phyloP scores from a whole-genome alignment of 2,329 filamentous ascomycete genomes.

The Penicillium sp. region DNA sequence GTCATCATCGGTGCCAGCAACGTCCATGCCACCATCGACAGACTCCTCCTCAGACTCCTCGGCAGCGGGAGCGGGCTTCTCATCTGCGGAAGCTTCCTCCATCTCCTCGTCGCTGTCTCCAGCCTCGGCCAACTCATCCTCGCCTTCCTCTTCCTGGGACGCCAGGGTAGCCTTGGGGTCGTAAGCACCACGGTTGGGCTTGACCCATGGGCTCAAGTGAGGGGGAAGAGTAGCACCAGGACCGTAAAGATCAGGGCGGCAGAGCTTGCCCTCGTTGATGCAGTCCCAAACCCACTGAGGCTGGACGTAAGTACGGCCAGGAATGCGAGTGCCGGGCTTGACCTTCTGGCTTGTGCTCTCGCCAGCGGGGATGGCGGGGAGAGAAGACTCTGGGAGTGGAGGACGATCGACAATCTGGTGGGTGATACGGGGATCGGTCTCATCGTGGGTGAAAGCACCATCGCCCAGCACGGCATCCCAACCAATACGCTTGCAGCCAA shows the following conservation, averaged over 20 bases:
- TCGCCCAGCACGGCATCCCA: slow-evolving; percentile 92
- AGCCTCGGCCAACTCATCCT: slow-evolving; percentile 70
- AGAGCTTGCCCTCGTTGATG: slow-evolving; percentile 85
- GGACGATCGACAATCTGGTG: slow-evolving; percentile 96
- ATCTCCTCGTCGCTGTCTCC: slow-evolving; percentile 46
- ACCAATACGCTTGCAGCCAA: slow-evolving; percentile 92
- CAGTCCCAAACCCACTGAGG: slow-evolving; percentile 99
- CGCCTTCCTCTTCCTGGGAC: slow-evolving; percentile 83
- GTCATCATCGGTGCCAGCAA: slow-evolving; percentile 20
- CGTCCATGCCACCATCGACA: slow-evolving; percentile 20
- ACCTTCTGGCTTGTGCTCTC: slow-evolving; percentile 48
- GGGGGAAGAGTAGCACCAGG: slow-evolving; percentile 88
- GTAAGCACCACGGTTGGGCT: slow-evolving; percentile 80
- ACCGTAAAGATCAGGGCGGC: slow-evolving; percentile 82
- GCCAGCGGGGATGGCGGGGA: slow-evolving; percentile 43
- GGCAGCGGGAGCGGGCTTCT: slow-evolving; percentile 19
- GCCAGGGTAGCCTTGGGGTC: slow-evolving; percentile 84
- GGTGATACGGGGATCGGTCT: slow-evolving; percentile 84
- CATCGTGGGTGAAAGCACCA: slow-evolving; percentile 87
- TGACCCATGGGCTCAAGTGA: slow-evolving; percentile 94
- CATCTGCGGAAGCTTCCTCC: slow-evolving; percentile 31
- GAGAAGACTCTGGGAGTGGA: slow-evolving; percentile 60
- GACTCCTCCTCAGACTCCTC: slow-evolving; percentile 21
- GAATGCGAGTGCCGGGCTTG: slow-evolving; percentile 70
- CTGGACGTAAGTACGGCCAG: slow-evolving; percentile 90